Evolutionary conservation across 75 land plant species (phyloP).

Genomic region (Sequoiadendron giganteum): DNA sequence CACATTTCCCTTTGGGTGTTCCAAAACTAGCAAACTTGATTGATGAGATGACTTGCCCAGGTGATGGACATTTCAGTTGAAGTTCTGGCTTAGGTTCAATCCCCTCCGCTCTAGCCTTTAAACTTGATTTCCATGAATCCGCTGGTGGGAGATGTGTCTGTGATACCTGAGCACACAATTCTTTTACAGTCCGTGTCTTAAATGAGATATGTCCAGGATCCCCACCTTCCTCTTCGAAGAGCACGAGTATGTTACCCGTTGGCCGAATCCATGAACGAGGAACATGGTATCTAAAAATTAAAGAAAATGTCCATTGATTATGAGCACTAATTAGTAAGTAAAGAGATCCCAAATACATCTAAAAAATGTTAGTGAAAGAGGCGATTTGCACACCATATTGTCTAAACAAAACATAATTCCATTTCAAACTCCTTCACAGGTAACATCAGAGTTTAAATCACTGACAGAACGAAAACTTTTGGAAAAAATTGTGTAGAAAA

Average conservation of each 20-base stretch:
- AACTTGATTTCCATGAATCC: constrained; percentile 33
- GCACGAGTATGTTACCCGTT: constrained; percentile 47
- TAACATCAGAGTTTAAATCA: not conserved
- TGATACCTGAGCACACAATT: constrained; percentile 46
- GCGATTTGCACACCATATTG: not conserved
- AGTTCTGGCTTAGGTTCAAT: constrained; percentile 31
- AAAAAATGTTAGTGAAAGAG: not conserved
- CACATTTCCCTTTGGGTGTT: constrained; percentile 71
- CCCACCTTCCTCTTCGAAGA: constrained; percentile 71
- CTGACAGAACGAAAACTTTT: not conserved
- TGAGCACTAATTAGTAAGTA: not conserved
- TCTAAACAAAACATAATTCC: not conserved
- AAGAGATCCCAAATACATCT: not conserved
- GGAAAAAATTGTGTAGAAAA: too few relatives aligned
- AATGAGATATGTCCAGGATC: constrained; percentile 57
- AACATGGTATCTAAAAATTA: constrained; percentile 51
- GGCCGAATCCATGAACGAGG: constrained; percentile 54
- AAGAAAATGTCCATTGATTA: not conserved
- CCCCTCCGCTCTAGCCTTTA: not conserved
- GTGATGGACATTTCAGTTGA: constrained; percentile 48
- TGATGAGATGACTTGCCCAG: constrained; percentile 51
- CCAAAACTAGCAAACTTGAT: constrained; percentile 85
- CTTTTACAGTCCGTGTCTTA: constrained; percentile 23
- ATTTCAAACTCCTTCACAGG: not conserved
- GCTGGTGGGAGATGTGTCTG: constrained; percentile 49